Evolutionary conservation across 352 stramenopile species (phyloP).

Genomic region (Plasmopara halstedii): DNA sequence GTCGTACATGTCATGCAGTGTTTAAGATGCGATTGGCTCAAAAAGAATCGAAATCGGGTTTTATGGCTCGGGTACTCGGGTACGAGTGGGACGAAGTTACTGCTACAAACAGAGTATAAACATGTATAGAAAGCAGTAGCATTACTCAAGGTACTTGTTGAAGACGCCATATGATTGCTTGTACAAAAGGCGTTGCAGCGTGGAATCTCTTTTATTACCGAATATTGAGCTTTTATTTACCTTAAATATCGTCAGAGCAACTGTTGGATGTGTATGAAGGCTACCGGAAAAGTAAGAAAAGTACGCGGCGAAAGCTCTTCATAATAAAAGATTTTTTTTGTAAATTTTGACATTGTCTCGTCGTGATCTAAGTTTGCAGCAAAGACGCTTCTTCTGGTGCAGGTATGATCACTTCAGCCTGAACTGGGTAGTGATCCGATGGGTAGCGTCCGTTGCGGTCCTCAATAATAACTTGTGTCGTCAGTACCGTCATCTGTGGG

Average conservation of each 20-base stretch:
- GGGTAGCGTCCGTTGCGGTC: constrained; percentile 71
- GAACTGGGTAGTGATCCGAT: constrained; percentile 84
- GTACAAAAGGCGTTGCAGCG: neutral
- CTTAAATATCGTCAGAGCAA: no score
- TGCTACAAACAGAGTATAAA: constrained; percentile 27
- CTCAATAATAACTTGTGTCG: constrained; percentile 79
- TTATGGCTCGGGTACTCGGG: constrained; percentile 72
- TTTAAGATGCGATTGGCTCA: constrained; percentile 80
- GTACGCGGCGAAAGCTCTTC: no score
- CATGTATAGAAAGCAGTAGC: constrained; percentile 1
- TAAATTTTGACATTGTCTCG: no score
- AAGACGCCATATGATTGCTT: neutral
- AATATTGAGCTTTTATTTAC: no score
- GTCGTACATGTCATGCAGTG: constrained; percentile 72
- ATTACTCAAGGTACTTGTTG: neutral
- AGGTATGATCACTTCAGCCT: constrained; percentile 70
- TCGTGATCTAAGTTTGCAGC: no score
- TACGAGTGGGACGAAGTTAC: constrained; percentile 85
- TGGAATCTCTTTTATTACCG: neutral
- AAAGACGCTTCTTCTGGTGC: constrained; percentile 38
- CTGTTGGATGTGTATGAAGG: no score
- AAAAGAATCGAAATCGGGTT: constrained; percentile 80
- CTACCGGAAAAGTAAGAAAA: no score
- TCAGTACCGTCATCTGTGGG: constrained; percentile 63
- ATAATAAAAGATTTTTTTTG: no score